These are phyloP conservation scores for Aspergillus uvarum DNA, from an alignment of 2,329 filamentous ascomycete species.

Conservation along the genomic window DNA sequence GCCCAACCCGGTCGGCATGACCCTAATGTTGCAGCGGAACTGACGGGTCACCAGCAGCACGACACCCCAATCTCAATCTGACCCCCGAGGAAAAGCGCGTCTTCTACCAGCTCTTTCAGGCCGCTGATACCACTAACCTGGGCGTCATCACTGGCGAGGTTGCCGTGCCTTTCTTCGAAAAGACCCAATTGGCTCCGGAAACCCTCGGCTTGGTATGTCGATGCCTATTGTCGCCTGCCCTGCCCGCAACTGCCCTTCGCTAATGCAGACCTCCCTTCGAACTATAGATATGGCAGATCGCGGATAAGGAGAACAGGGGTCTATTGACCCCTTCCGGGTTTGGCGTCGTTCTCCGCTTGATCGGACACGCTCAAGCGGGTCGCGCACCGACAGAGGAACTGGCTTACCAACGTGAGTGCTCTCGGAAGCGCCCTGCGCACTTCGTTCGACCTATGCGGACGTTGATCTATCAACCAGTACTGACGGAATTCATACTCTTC, in stretches of 20 bases:
- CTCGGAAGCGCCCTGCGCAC: neutral
- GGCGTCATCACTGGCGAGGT: constrained; percentile 94
- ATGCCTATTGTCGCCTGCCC: neutral
- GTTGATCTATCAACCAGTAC: neutral
- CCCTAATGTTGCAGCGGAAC: constrained; percentile 19
- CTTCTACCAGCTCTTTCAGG: constrained; percentile 89
- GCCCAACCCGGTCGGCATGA: constrained; percentile 19
- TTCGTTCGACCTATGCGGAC: neutral
- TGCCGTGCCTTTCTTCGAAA: constrained; percentile 96
- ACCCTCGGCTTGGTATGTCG: constrained; percentile 77
- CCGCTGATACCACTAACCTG: constrained; percentile 86
- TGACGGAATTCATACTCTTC: constrained; percentile 11
- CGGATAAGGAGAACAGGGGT: constrained; percentile 92
- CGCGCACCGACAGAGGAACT: constrained; percentile 77
- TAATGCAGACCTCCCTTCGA: neutral
- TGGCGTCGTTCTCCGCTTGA: constrained; percentile 86
- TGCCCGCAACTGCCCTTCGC: neutral
- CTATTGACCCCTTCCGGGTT: constrained; percentile 92
- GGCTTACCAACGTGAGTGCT: constrained; percentile 67
- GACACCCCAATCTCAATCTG: constrained; percentile 73
- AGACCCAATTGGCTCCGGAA: constrained; percentile 82
- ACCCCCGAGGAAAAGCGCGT: constrained; percentile 88
- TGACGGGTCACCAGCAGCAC: constrained; percentile 33
- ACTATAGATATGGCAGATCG: constrained; percentile 94
- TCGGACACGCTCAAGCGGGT: constrained; percentile 90